Evolutionary conservation across 768 basidiomycete genomes (phyloP), one percentile per base, ranked within the genome.

Genomic region (Psilocybe cubensis): DNA sequence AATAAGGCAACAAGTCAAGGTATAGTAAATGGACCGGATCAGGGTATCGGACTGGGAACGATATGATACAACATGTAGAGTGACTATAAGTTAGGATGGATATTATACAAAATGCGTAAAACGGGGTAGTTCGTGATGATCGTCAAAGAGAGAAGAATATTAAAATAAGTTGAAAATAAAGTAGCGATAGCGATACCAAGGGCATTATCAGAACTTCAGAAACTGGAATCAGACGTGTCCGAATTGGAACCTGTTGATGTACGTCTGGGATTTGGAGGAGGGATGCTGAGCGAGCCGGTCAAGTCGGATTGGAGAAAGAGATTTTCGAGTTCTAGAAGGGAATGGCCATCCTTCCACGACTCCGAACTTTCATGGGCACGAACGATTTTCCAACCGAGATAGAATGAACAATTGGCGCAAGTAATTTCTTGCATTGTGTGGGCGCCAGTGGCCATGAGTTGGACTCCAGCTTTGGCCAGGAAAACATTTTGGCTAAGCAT

Each of bases 361-460:
- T 88, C 86, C 2, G 82, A 70, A 35, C 66, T 63, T 56, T 85
- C 83, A 63, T 82, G 79, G 3, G 84, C 85, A 29, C 79, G 79
- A 4, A 84, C 69, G 47, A 88, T 85, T 67, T 83, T 82, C 83
- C 83, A 88, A 11, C 86, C 86, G n/a, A 87, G 72, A 64, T 83
- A 83, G 9, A 74, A 60, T 28, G 75, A 72, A 64, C 85, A 86
- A 4, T 70, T 71, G 4, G 74, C 68, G 67, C 85, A 87, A 17
- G 72, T 71, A 25, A 83, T 76, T 67, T 85, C 82, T 66, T 82
- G 79, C 74, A 85, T 81, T 12, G 83, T 84, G 63, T 87, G 84
- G 18, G 84, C 85, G 24, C 86, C 85, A 8, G 85, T 84, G 40
- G 74, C 76, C 85, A 88, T 86, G 25, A 88, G 76, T 54, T 82